Evolutionary conservation across 1,284 basidiomycete genomes (phyloP).

Genomic region (Leccinum discolor): DNA sequence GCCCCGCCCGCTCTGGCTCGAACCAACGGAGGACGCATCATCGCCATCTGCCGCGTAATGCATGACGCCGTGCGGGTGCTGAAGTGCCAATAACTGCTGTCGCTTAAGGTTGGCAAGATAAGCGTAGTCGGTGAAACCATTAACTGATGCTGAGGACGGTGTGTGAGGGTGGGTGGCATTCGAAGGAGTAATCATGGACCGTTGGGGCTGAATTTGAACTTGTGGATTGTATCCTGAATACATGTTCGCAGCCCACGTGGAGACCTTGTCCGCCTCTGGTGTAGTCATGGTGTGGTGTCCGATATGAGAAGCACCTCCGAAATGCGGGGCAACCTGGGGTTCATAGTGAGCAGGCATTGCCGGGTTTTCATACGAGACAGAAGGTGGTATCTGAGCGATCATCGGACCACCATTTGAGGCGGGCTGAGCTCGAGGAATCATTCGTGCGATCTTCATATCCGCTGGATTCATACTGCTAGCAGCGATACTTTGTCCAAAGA

Average conservation of each 20-base stretch:
- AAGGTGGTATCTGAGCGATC: conserved; percentile 31
- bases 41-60: conserved; percentile 38
- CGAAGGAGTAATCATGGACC: conserved; percentile 37
- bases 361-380: conserved; percentile 34
- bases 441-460: conserved; percentile 28
- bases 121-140: conserved; percentile 28
- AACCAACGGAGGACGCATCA: conserved; percentile 43
- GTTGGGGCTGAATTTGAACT: conserved; percentile 26
- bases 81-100: conserved; percentile 33
- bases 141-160: conserved; percentile 13
- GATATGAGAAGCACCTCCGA: conserved; percentile 11
- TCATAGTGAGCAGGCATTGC: conserved; percentile 34
- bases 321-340: conserved; percentile 26
- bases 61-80: conserved; percentile 26
- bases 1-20: conserved; percentile 33
- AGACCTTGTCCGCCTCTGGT: conserved; percentile 30
- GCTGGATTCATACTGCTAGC: conserved; percentile 20
- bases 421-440: conserved; percentile 24
- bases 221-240: conserved; percentile 33
- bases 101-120: conserved; percentile 35
- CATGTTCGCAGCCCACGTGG: conserved; percentile 32
- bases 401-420: conserved; percentile 24
- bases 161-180: conserved; percentile 29
- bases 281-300: conserved; percentile 22
- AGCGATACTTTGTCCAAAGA: conserved; percentile 24